phyloP scores from a whole-genome alignment of 192 early-diverging fungal genomes.

The Entomortierella chlamydospora region DNA sequence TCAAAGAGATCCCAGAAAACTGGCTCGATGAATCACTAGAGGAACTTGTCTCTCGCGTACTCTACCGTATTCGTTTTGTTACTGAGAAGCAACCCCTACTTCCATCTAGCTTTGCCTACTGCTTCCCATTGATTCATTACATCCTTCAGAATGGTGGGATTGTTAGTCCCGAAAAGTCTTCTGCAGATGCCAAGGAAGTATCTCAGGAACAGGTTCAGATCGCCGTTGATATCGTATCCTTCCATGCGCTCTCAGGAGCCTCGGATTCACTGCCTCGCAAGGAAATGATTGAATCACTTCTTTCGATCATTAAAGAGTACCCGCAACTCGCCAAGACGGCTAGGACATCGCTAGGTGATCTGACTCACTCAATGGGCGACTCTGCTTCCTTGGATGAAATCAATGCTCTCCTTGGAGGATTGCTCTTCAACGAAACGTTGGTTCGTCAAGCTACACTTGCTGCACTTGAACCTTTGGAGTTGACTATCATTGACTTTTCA shows the following conservation, averaged over 20 bases:
- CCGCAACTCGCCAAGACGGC: conserved; percentile 67
- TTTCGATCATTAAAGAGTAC: conserved; percentile 73
- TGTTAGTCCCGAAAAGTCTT: conserved; percentile 53
- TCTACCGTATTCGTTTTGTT: conserved; percentile 74
- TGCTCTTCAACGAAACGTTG: conserved; percentile 72
- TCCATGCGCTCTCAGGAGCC: conserved; percentile 66
- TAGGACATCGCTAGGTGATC: conserved; percentile 58
- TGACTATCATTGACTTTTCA: conserved; percentile 70
- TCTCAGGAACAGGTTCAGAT: conserved; percentile 75
- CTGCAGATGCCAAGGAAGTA: conserved; percentile 58
- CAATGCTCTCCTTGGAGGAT: conserved; percentile 68
- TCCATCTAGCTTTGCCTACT: conserved; percentile 72
- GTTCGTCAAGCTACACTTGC: conserved; percentile 75
- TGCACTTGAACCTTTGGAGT: conserved; percentile 69
- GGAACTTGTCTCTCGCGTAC: conserved; percentile 67
- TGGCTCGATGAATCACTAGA: conserved; percentile 63
- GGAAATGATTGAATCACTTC: conserved; percentile 71
- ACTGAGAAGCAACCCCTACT: conserved; percentile 67
- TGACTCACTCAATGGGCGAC: conserved; percentile 63
- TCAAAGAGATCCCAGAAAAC: conserved; percentile 56
- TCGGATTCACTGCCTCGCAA: conserved; percentile 69
- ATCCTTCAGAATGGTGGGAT: conserved; percentile 73
- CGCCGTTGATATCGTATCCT: conserved; percentile 70
- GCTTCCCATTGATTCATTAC: conserved; percentile 75
- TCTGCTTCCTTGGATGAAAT: conserved; percentile 63